Evolutionary conservation across 805 yeast genomes (phyloP).

Genomic region (Spathaspora arborariae): DNA sequence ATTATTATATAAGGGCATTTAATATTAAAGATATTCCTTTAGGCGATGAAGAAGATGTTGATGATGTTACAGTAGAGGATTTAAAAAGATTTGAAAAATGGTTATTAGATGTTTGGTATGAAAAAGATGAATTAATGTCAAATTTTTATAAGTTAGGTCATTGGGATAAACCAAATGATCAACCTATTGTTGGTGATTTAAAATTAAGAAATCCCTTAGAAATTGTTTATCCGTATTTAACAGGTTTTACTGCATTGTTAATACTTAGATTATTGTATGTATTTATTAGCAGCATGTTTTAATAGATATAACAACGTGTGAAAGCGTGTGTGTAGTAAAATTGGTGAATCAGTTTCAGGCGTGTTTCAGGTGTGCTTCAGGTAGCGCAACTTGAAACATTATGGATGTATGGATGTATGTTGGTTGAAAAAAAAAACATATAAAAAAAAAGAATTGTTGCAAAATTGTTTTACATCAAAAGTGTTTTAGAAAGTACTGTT

Average conservation of each 20-base stretch:
- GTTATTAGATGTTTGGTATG: slow-evolving; percentile 70
- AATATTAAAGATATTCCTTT: slow-evolving; percentile 61
- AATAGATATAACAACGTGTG: neutral
- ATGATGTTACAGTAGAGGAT: slow-evolving; percentile 39
- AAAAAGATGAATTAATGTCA: slow-evolving; percentile 73
- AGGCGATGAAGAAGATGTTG: slow-evolving; percentile 38
- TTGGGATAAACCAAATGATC: slow-evolving; percentile 16
- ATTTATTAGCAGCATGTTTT: slow-evolving; percentile 4
- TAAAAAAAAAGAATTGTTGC: no score
- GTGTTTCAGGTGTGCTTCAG: neutral
- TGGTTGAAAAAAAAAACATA: no score
- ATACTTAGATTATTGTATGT: slow-evolving; percentile 6
- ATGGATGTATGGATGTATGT: slow-evolving; percentile 1
- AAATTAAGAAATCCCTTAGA: slow-evolving; percentile 18
- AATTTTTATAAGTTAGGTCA: slow-evolving; percentile 58
- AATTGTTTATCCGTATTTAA: slow-evolving; percentile 11
- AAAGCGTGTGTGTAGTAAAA: no score
- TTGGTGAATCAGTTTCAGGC: no score
- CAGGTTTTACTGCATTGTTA: slow-evolving; percentile 6
- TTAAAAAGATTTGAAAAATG: slow-evolving; percentile 61
- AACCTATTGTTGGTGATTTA: slow-evolving; percentile 22
- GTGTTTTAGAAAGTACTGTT: neutral
- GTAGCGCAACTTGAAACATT: neutral
- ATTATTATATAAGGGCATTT: slow-evolving; percentile 60
- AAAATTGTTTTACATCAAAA: neutral